Percentiles rank a stretch among this genome's conserved stretches.
Evolutionary conservation across 148 eudicot species (phyloP).

Genomic region (Agrostemma githago): DNA sequence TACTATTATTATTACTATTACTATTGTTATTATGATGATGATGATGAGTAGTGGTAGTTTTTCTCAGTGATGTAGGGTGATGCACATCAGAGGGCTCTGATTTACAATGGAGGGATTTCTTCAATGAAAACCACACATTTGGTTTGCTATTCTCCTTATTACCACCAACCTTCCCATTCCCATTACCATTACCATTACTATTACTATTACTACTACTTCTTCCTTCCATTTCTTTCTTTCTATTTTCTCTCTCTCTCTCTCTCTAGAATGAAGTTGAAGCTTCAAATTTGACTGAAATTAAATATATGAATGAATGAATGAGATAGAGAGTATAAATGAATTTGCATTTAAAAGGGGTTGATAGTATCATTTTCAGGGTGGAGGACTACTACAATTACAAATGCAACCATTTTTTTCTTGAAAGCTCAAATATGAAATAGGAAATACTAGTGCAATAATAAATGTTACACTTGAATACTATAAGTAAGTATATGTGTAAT

Average conservation of each 20-base stretch:
- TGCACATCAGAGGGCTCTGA: conserved; percentile 84
- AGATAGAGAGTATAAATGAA: no score
- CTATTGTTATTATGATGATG: conserved; percentile 8
- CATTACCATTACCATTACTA: conserved; percentile 1
- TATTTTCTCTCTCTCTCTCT: neutral
- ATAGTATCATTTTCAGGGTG: no score
- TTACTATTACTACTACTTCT: conserved; percentile 9
- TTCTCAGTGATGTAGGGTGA: conserved; percentile 46
- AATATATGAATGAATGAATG: no score
- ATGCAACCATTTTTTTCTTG: neutral
- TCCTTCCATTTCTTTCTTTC: conserved; percentile 9
- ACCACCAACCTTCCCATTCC: conserved; percentile 20
- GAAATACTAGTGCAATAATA: conserved; percentile 14
- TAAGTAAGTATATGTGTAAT: no score
- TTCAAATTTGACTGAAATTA: no score
- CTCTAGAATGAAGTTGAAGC: no score
- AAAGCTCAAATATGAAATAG: conserved; percentile 9
- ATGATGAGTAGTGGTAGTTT: neutral
- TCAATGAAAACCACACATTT: conserved; percentile 84
- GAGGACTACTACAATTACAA: conserved; percentile 2
- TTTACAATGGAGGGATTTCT: conserved; percentile 79
- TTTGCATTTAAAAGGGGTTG: no score
- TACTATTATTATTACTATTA: conserved; percentile 1
- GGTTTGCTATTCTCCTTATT: conserved; percentile 50
- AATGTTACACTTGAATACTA: conserved; percentile 14